Conservation (phyloP, 345 rosid genomes). For the Theobroma cacao region DNA sequence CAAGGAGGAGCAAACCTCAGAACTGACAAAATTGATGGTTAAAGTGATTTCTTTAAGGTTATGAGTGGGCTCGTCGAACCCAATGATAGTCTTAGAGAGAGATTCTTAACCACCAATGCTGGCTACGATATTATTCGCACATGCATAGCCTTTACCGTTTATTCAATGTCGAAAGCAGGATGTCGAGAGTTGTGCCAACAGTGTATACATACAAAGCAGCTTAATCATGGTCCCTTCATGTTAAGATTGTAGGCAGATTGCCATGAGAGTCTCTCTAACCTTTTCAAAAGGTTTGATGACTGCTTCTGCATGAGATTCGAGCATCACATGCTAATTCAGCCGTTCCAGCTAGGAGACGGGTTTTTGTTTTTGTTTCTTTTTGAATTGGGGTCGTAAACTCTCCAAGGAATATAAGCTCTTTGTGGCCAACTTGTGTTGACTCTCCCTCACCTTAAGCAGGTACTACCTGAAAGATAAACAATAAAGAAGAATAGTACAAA, state of each 20-base stretch:
- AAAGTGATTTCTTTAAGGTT: background rate
- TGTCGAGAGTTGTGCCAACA: constrained; percentile 9
- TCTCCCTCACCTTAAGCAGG: background rate
- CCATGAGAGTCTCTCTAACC: background rate
- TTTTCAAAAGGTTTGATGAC: background rate
- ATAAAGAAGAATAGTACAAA: background rate
- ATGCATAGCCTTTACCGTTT: background rate
- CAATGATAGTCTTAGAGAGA: background rate
- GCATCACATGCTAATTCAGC: background rate
- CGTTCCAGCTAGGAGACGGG: background rate
- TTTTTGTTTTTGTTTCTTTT: background rate
- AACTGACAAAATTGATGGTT: background rate
- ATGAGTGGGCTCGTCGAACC: background rate
- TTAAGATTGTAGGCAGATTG: background rate
- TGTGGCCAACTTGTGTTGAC: background rate
- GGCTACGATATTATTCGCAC: background rate
- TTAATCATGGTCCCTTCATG: background rate
- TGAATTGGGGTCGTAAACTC: background rate
- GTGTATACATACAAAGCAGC: background rate
- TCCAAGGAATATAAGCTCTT: background rate
- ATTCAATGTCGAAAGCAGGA: background rate
- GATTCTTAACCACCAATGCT: background rate
- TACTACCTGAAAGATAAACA: background rate
- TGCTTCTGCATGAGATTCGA: constrained; percentile 7
- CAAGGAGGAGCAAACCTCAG: background rate